A percentile compares a stretch with the other conserved stretches of the same genome.
These are phyloP conservation scores for Scenedesmus sp. DNA, from an alignment of 163 green algal genomes.

Conservation along the genomic window DNA sequence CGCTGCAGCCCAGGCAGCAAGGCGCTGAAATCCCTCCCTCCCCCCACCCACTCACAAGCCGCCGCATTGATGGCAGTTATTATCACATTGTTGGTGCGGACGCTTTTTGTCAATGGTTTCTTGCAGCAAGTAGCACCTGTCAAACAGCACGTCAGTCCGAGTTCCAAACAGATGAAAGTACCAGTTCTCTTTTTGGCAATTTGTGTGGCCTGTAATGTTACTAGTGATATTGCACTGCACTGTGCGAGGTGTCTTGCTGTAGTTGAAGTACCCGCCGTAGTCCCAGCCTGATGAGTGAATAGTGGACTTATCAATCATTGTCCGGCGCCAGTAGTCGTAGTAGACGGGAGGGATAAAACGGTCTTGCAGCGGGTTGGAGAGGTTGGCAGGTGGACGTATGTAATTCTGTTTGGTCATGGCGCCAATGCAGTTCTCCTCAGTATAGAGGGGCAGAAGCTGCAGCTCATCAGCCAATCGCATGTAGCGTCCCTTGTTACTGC, in stretches of 20 bases:
- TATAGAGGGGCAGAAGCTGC: constrained; percentile 14
- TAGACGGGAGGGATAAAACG: constrained; percentile 22
- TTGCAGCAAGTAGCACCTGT: constrained; percentile 19
- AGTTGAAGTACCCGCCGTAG: constrained; percentile 3
- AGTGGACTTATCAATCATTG: constrained; percentile 13
- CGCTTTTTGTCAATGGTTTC: constrained; percentile 5
- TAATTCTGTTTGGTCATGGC: constrained; percentile 5
- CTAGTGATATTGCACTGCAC: constrained; percentile 14
- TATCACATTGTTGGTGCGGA: constrained; percentile 9
- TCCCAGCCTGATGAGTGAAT: constrained; percentile 22
- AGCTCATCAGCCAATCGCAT: constrained; percentile 33
- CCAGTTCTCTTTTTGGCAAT: constrained; percentile 28
- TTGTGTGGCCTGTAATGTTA: constrained; percentile 11
- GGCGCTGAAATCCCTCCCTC: too few relatives aligned
- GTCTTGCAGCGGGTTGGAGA: neutral
- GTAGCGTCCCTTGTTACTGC: neutral
- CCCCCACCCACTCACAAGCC: constrained; percentile 30
- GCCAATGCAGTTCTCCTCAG: constrained; percentile 28
- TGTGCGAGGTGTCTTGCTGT: neutral
- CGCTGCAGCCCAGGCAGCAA: too few relatives aligned
- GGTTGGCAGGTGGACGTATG: neutral
- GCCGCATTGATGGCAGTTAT: constrained; percentile 15
- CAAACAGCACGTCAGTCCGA: constrained; percentile 21
- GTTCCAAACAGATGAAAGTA: constrained; percentile 36
- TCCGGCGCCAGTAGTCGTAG: constrained; percentile 12